A percentile compares a stretch with the other conserved stretches of the same genome.
phyloP scores from a whole-genome alignment of 2,329 filamentous ascomycete species.

The Colletotrichum spaethianum region DNA sequence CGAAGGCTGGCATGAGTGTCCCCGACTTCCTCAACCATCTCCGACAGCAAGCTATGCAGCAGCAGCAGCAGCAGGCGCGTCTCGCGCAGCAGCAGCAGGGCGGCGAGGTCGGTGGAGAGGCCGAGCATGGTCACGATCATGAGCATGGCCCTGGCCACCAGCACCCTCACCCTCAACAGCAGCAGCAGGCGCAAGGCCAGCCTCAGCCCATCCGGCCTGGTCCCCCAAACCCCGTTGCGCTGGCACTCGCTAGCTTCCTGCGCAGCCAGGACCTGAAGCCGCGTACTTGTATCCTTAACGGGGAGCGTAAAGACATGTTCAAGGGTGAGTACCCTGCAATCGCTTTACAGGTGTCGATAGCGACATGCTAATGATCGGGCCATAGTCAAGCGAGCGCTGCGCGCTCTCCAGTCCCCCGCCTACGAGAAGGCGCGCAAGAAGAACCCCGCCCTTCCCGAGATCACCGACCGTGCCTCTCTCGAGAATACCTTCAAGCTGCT shows the following conservation, averaged over 20 bases:
- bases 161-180: slow-evolving; percentile 47
- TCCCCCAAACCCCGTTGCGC: slow-evolving; percentile 88
- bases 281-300: slow-evolving; percentile 92
- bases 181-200: slow-evolving; percentile 57
- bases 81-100: slow-evolving; percentile 55
- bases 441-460: slow-evolving; percentile 89
- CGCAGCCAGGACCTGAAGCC: slow-evolving; percentile 87
- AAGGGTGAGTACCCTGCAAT: slow-evolving; percentile 72
- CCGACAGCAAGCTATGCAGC: slow-evolving; percentile 68
- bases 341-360: background rate
- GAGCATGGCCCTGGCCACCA: slow-evolving; percentile 45
- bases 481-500: slow-evolving; percentile 96
- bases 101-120: slow-evolving; percentile 36
- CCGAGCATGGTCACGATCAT: slow-evolving; percentile 48
- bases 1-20: slow-evolving; percentile 86
- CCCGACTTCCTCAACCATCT: slow-evolving; percentile 85
- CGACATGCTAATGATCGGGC: background rate
- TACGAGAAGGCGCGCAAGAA: slow-evolving; percentile 93
- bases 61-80: slow-evolving; percentile 61
- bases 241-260: slow-evolving; percentile 92
- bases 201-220: slow-evolving; percentile 80
- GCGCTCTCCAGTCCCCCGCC: slow-evolving; percentile 88
- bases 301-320: slow-evolving; percentile 98
- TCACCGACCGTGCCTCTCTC: slow-evolving; percentile 89
- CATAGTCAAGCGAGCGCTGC: slow-evolving; percentile 93